Evolutionary conservation across 768 basidiomycete genomes (phyloP).

Genomic region (Podaxis sp.): DNA sequence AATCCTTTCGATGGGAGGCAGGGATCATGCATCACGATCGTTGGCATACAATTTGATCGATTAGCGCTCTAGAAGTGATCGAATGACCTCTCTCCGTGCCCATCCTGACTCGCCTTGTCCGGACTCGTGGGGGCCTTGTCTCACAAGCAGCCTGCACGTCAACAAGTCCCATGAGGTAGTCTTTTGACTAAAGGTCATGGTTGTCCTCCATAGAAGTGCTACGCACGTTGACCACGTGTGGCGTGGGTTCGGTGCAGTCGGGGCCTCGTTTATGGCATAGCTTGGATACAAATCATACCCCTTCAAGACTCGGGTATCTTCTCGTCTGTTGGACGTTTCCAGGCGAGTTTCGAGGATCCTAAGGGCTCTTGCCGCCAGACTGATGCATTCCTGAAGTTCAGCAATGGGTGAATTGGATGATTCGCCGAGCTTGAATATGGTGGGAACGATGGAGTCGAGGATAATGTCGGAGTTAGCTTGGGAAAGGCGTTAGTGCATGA

Average conservation of each 20-base stretch:
- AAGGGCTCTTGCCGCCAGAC: not conserved
- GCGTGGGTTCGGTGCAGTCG: not conserved
- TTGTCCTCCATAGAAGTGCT: constrained; percentile 7
- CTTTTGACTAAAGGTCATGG: not conserved
- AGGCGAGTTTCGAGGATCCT: not conserved
- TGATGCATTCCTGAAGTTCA: not conserved
- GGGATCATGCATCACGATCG: too few species aligned
- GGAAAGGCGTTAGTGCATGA: not conserved
- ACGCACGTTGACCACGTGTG: constrained; percentile 1
- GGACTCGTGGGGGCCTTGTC: not conserved
- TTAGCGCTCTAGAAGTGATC: not conserved
- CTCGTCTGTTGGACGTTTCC: not conserved
- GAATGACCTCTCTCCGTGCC: constrained; percentile 1
- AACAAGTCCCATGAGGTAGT: constrained; percentile 1
- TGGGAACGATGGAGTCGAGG: not conserved
- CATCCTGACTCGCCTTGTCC: not conserved
- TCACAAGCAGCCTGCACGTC: constrained; percentile 2
- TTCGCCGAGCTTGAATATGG: constrained; percentile 1
- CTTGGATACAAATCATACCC: not conserved
- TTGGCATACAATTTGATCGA: not conserved
- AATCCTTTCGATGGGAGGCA: too few species aligned
- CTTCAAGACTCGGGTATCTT: not conserved
- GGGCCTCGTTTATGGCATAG: not conserved
- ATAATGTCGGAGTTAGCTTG: not conserved
- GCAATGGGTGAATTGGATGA: not conserved